Base-by-base conservation (phyloP, 78 protist genomes). In the Isochrysis galbana region DNA sequence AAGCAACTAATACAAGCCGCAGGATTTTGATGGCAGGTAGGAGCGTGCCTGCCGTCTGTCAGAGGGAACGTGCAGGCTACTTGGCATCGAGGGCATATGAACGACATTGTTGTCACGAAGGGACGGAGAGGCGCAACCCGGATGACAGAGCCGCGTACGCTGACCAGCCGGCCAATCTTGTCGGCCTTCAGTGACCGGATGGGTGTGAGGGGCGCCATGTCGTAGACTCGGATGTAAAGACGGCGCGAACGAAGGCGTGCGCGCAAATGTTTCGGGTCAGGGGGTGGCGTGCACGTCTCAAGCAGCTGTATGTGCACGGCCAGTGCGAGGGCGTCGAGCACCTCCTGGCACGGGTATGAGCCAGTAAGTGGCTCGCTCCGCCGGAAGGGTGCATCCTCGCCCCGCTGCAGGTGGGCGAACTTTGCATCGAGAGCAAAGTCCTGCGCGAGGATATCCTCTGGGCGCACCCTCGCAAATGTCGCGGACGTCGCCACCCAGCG, bases 101-200 rank as follows among this genome's bases (percentile, higher is more conserved):
- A 98, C 44, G 44, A 34, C 97, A 97, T 93, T 38, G 48, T 19
- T 1, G 29, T 34, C 32, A 97, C 95, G 32, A 97, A 17, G 23
- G 99, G 99, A 88, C 94, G 94, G 89, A 98, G 94, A 87, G 44
- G 34, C 47, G 98, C 74, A 22, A 94, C 98, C 11, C 99, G 92
- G 44, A 98, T 96, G 11, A 98, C 99, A 0, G 98, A 97, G 45
- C 99, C 99, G 0, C 83, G 61, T 1, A 98, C 26, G 23, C 93
- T 5, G 2, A 98, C 96, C 21, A 98, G 96, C 46, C 48, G 74
- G 11, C 95, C 94, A 38, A 96, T 80, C 42, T 38, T 77, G 93
- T 94, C n/a, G 42, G 94, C 45, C 87, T 90, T 89, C 47, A 94
- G 67, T 26, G 51, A 17, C n/a, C 84, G 34, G 47, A 91, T 32